Conservation (phyloP, 495 filamentous ascomycete genomes). For the Pyrenula aspistea region DNA sequence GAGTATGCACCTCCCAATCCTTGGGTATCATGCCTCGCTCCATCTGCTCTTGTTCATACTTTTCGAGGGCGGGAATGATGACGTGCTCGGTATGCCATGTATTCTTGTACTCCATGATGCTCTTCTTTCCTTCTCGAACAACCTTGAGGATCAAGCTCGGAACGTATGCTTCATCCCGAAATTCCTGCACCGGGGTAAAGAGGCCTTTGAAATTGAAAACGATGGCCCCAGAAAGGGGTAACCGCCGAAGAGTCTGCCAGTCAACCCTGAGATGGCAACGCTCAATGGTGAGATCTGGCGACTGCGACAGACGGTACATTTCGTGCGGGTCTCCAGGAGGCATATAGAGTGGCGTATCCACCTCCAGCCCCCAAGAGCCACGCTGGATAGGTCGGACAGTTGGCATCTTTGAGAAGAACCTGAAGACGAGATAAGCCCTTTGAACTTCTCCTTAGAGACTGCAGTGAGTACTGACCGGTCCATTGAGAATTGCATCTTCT, state of each 20-base stretch:
- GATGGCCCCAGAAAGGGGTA: constrained; percentile 64
- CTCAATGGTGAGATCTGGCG: constrained; percentile 39
- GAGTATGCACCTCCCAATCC: constrained; percentile 62
- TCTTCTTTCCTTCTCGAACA: constrained; percentile 59
- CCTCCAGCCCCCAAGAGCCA: constrained; percentile 78
- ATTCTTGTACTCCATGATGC: constrained; percentile 71
- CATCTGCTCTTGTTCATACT: constrained; percentile 60
- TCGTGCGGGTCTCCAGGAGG: constrained; percentile 62
- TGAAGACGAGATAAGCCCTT: constrained; percentile 8
- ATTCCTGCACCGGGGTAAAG: constrained; percentile 65
- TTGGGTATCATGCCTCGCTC: constrained; percentile 45
- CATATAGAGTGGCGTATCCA: constrained; percentile 69
- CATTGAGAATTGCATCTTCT: constrained; percentile 85
- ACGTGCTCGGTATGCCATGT: constrained; percentile 79
- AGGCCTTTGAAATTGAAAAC: constrained; percentile 89
- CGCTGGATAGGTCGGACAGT: constrained; percentile 70
- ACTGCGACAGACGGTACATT: constrained; percentile 40
- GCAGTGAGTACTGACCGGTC: constrained; percentile 48
- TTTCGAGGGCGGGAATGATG: constrained; percentile 52
- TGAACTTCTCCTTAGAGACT: too few relatives aligned
- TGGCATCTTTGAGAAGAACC: constrained; percentile 73
- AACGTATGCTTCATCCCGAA: constrained; percentile 64
- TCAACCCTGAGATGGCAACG: constrained; percentile 72
- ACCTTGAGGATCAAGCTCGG: constrained; percentile 58
- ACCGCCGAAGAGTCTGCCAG: constrained; percentile 78